Evolutionary conservation across 495 filamentous ascomycete genomes (phyloP).

Genomic region (Hypoxylon trugodes): DNA sequence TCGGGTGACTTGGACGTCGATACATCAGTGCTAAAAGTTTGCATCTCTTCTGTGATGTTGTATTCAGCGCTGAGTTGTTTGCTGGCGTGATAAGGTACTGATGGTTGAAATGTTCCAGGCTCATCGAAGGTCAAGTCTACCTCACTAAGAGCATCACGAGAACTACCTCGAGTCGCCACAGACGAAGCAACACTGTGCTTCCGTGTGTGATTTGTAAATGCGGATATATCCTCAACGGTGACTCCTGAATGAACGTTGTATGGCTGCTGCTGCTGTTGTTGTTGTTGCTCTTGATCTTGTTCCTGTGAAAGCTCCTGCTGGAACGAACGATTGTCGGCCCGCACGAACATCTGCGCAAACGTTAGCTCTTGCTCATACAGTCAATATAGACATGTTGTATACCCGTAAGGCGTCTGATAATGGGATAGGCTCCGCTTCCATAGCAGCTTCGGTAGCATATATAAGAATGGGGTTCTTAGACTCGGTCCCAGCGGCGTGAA

Average conservation of each 20-base stretch:
- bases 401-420: slow-evolving; percentile 51
- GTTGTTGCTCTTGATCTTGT: slow-evolving; percentile 15
- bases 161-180: slow-evolving; percentile 40
- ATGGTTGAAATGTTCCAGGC: slow-evolving; percentile 29
- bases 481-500: slow-evolving; percentile 45
- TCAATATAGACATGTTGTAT: slow-evolving; percentile 2
- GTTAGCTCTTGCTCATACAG: slow-evolving; percentile 4
- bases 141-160: slow-evolving; percentile 29
- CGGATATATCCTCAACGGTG: slow-evolving; percentile 28
- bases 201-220: slow-evolving; percentile 5
- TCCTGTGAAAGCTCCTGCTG: slow-evolving; percentile 52
- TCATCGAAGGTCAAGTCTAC: slow-evolving; percentile 40
- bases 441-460: slow-evolving; percentile 53
- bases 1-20: slow-evolving; percentile 40
- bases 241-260: slow-evolving; percentile 13
- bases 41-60: slow-evolving; percentile 12
- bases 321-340: slow-evolving; percentile 55
- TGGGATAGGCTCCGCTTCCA: slow-evolving; percentile 44
- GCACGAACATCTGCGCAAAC: slow-evolving; percentile 47
- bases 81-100: slow-evolving; percentile 31
- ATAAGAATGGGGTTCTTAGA: slow-evolving; percentile 49
- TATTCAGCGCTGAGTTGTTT: background rate
- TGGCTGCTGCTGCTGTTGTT: slow-evolving; percentile 9
- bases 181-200: slow-evolving; percentile 41
- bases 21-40: background rate